These are phyloP conservation scores for Alternaria metachromatica DNA, from an alignment of 2,329 filamentous ascomycete genomes.

Conservation along the genomic window DNA sequence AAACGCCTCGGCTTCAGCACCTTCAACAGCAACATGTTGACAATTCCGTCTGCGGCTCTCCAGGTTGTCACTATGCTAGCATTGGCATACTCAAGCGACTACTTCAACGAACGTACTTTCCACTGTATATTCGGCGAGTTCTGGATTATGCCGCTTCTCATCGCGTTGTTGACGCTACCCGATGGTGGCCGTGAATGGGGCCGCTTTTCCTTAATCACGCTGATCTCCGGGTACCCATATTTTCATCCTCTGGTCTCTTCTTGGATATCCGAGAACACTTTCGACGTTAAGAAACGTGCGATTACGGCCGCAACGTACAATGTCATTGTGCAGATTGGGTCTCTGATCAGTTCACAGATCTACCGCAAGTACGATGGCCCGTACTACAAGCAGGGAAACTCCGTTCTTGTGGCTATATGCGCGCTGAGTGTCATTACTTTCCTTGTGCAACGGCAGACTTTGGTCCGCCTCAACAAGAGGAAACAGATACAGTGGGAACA, in stretches of 20 bases:
- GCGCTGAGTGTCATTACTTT: constrained; percentile 58
- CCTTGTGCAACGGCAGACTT: constrained; percentile 57
- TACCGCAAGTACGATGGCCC: constrained; percentile 63
- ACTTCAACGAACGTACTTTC: constrained; percentile 60
- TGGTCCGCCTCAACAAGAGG: constrained; percentile 30
- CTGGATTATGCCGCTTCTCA: constrained; percentile 51
- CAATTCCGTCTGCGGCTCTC: constrained; percentile 53
- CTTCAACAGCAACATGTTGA: constrained; percentile 53
- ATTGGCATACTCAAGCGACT: constrained; percentile 54
- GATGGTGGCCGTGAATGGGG: constrained; percentile 46
- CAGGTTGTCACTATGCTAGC: constrained; percentile 59
- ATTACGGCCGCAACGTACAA: constrained; percentile 71
- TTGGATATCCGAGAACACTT: constrained; percentile 68
- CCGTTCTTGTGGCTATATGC: constrained; percentile 58
- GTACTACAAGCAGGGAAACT: constrained; percentile 61
- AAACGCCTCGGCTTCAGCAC: constrained; percentile 50
- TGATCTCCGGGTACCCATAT: constrained; percentile 51
- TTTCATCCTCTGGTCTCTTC: constrained; percentile 66
- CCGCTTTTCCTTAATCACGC: constrained; percentile 47
- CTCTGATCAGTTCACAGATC: constrained; percentile 52
- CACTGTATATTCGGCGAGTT: constrained; percentile 53
- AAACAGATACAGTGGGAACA: constrained; percentile 57
- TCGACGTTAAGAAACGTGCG: constrained; percentile 66
- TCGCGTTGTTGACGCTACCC: constrained; percentile 47
- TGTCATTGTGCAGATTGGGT: constrained; percentile 51